Evolutionary conservation across 1,284 basidiomycete species (phyloP).

Genomic region (Cystobasidium slooffiae): DNA sequence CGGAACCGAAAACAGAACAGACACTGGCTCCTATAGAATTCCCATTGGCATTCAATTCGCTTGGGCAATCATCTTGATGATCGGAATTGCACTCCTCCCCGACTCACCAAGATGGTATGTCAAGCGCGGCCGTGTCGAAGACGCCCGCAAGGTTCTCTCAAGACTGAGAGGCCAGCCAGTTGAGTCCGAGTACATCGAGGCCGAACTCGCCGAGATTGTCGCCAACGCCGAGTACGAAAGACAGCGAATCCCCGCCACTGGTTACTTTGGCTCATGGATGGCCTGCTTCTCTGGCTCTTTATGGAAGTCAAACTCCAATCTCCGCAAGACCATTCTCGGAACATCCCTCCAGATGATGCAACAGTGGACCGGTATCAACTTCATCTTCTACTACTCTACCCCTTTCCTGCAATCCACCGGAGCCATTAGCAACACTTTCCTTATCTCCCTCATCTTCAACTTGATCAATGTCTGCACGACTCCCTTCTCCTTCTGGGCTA

Average conservation of each 20-base stretch:
- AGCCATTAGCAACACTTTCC: constrained; percentile 50
- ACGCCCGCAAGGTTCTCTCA: constrained; percentile 47
- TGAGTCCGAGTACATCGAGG: constrained; percentile 47
- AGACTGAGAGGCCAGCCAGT: constrained; percentile 47
- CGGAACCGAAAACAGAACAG: constrained; percentile 43
- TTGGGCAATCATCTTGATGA: constrained; percentile 45
- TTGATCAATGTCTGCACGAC: constrained; percentile 56
- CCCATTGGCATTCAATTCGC: constrained; percentile 50
- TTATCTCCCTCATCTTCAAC: constrained; percentile 48
- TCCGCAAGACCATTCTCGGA: constrained; percentile 43
- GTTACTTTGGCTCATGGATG: constrained; percentile 44
- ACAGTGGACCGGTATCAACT: constrained; percentile 50
- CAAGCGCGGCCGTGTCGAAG: constrained; percentile 47
- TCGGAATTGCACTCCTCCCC: constrained; percentile 48
- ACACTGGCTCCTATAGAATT: constrained; percentile 50
- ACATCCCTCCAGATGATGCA: constrained; percentile 47
- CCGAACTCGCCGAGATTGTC: constrained; percentile 49
- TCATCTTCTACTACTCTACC: constrained; percentile 51
- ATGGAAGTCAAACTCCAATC: constrained; percentile 33
- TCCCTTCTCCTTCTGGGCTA: constrained; percentile 54
- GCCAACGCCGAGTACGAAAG: constrained; percentile 53
- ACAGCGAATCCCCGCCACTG: constrained; percentile 44
- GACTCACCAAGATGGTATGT: constrained; percentile 53
- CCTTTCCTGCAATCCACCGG: constrained; percentile 51
- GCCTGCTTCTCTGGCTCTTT: constrained; percentile 50